phyloP scores from a whole-genome alignment of 1,284 basidiomycete genomes.

The Boletus smithii region DNA sequence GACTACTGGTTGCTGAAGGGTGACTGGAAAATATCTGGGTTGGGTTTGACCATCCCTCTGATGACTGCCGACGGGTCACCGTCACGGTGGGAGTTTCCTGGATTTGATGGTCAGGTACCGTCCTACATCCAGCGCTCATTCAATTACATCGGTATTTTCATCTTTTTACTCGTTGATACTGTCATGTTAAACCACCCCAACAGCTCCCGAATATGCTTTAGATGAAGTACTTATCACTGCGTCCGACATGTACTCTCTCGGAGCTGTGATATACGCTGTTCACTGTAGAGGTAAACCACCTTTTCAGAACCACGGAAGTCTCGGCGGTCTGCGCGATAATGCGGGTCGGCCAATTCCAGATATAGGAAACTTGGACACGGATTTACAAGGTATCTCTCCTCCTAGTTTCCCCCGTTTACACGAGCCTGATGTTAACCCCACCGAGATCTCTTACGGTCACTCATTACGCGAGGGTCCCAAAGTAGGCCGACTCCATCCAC shows the following conservation, averaged over 20 bases:
- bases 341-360: conserved; percentile 62
- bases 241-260: conserved; percentile 94
- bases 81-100: conserved; percentile 85
- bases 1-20: conserved; percentile 52
- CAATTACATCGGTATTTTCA: conserved; percentile 82
- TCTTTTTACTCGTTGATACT: not conserved
- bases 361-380: conserved; percentile 60
- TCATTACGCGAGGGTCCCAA: conserved; percentile 77
- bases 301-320: conserved; percentile 83
- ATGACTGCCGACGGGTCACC: conserved; percentile 66
- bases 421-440: conserved; percentile 10
- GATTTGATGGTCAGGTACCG: conserved; percentile 79
- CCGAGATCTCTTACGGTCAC: conserved; percentile 69
- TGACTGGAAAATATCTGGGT: conserved; percentile 96
- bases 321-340: conserved; percentile 77
- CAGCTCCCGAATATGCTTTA: conserved; percentile 93
- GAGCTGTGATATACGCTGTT: conserved; percentile 86
- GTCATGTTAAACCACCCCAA: conserved; percentile 6
- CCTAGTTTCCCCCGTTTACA: not conserved
- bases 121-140: conserved; percentile 87
- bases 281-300: conserved; percentile 88
- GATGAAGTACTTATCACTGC: conserved; percentile 84
- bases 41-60: conserved; percentile 84
- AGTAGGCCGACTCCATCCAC: conserved; percentile 74
- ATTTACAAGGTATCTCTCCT: conserved; percentile 56